Base-by-base conservation (phyloP, 352 stramenopile genomes). In the Globisporangium emineosum region DNA sequence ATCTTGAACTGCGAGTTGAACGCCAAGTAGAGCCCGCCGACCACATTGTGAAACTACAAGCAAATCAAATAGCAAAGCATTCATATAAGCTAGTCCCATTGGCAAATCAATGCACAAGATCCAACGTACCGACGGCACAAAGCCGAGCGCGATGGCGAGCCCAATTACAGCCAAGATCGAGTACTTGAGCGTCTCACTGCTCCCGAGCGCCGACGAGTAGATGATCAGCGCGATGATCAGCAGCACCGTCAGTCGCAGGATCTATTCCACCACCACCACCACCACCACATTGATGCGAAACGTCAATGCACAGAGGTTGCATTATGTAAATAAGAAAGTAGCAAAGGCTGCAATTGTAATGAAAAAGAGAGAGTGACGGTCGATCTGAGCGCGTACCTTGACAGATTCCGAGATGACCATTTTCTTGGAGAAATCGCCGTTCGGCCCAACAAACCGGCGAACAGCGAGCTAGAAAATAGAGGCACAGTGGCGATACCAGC, bases 1-100 rank as follows among this genome's bases (percentile, higher is more conserved):
- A 96, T 88, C 69, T 89, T 92, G 62, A 93, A 94, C 66, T 93
- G 88, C 30, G 83, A 85, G 68, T 96, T 96, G 73, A 96, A 93
- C n/a, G 87, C 88, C 37, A 96, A 69, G 57, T 93, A 93, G 56
- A 96, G 73, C 25, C 88, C 88, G 23, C 88, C 88, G 25, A 96
- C 77, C 6, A 93, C 88, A 52, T 94, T 96, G 74, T 96, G 88
- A 58, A 90, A 93, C 59, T 86, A 35, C 15, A 3, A 15, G 29
- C 29, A 21, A 23, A 59, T 6, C 3, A 43, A n/a, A 17, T 3
- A 60, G 17, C 6, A 10, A 52, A 25, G 27, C n/a, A n/a, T 25
- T 37, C 15, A 23, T 47, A 5, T 19, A 5, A 47, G 12, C 13
- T 4, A 72, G 5, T 17, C 13, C 21, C 23, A 19, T 6, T 30